Base-by-base conservation (phyloP, 1,284 basidiomycete genomes). In the Ustilago shanxiensis region DNA sequence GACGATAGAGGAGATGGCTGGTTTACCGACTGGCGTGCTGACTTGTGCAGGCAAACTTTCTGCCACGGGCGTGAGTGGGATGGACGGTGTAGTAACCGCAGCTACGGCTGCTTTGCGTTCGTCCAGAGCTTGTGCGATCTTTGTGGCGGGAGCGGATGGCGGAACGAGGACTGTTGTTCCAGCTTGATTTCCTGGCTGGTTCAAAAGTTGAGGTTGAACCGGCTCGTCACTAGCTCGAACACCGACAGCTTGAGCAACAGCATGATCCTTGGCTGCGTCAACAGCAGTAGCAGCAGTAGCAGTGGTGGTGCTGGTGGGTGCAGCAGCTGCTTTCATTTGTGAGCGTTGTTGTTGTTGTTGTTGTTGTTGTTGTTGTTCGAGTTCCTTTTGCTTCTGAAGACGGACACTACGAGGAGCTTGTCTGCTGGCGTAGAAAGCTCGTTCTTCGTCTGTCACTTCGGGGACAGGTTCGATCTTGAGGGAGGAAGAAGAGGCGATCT, bases 401-500 rank as follows among this genome's bases (percentile, higher is more conserved):
- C 79, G 74, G 2, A 77, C 72, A 50, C 72, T 77, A 24, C 75
- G 72, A 31, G 79, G 79, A 13, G 79, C 72, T 39, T 79, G 72
- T 51, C 73, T 66, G 44, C 69, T 76, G 22, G 67, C 77, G 31
- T 77, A 79, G 47, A 54, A 71, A 59, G 78, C 71, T 11, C 65
- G 54, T 24, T 79, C 78, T 33, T 77, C 78, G 51, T 79, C 74
- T 3, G 75, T 77, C 3, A 79, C 60, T n/a, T 75, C 66, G 18
- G 73, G 77, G 16, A 77, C 71, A 9, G 71, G 61, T 13, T 75
- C 63, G 47, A 71, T 57, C 58, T 72, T 66, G 70, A 66, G 26
- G 3, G 64, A 41, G 0, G 58, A 72, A 7, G 66, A 72, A 26
- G 67, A 66, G 14, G 72, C 63, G 11, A 24, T n/a, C 14, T 56